phyloP scores from a whole-genome alignment of 2,329 filamentous ascomycete genomes.

The Colletotrichum abscissum region DNA sequence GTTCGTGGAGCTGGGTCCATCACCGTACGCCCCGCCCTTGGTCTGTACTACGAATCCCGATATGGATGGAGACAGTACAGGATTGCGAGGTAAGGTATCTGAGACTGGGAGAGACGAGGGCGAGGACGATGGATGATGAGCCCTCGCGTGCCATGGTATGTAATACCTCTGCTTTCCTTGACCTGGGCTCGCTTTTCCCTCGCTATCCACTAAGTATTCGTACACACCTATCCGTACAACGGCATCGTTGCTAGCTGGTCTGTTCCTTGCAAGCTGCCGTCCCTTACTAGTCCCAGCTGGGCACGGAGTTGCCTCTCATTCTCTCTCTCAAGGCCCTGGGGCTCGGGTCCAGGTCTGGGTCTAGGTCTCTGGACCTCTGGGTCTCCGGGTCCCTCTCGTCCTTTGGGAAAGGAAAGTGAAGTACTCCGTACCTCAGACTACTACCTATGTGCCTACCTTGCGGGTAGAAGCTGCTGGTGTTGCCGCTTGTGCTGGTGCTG shows the following conservation, averaged over 20 bases:
- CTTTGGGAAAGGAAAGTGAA: neutral
- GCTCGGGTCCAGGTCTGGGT: conserved; percentile 8
- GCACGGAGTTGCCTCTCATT: conserved; percentile 10
- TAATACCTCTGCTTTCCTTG: neutral
- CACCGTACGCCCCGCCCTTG: conserved; percentile 53
- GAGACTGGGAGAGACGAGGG: neutral
- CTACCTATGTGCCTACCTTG: no score
- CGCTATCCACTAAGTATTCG: neutral
- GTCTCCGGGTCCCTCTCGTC: conserved; percentile 3
- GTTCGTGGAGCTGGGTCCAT: conserved; percentile 53
- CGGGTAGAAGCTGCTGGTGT: no score
- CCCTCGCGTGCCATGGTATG: neutral
- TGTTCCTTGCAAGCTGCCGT: conserved; percentile 14
- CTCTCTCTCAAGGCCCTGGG: neutral
- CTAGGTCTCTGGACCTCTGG: neutral
- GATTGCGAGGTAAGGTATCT: neutral
- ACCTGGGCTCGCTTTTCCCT: neutral
- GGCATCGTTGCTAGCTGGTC: neutral
- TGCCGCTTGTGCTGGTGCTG: no score
- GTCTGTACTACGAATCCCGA: conserved; percentile 39
- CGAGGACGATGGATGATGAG: neutral
- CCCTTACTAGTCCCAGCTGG: conserved; percentile 11
- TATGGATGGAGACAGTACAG: neutral
- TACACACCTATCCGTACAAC: neutral
- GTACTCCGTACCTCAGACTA: no score